Percentiles rank a stretch among this genome's conserved stretches.
These are phyloP conservation scores for Pestalotiopsis sp. DNA, from an alignment of 2,329 filamentous ascomycete genomes.

Conservation along the genomic window DNA sequence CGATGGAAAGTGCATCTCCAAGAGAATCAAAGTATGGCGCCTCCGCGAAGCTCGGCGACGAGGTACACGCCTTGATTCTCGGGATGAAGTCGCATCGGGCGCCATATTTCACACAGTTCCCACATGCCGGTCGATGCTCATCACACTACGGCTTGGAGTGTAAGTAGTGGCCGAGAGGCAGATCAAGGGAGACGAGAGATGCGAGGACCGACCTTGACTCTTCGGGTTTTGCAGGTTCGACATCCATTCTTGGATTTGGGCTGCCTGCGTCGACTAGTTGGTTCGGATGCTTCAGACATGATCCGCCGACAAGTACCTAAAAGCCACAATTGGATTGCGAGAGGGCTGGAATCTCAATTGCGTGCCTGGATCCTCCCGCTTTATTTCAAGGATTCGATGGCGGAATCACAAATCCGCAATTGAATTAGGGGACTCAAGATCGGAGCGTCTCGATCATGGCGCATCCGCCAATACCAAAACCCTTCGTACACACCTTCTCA, in stretches of 20 bases:
- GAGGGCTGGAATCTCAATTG: too few species aligned
- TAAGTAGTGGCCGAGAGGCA: not conserved
- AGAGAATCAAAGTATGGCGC: not conserved
- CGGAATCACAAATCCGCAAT: too few species aligned
- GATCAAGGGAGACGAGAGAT: not conserved
- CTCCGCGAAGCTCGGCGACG: not conserved
- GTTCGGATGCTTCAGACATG: not conserved
- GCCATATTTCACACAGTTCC: conserved; percentile 4
- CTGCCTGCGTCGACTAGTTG: not conserved
- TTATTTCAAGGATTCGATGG: too few species aligned
- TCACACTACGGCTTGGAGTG: not conserved
- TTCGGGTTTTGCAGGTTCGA: conserved; percentile 2
- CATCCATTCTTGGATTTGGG: conserved; percentile 1
- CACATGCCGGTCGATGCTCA: not conserved
- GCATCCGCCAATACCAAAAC: too few species aligned
- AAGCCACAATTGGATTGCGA: too few species aligned
- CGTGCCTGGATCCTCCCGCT: too few species aligned
- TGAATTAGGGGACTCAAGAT: too few species aligned
- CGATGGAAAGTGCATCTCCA: not conserved
- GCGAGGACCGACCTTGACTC: not conserved
- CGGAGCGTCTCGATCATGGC: too few species aligned
- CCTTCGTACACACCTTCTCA: too few species aligned
- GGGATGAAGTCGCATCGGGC: not conserved
- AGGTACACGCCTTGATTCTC: not conserved
- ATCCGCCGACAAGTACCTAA: not conserved